Conservation (phyloP, 768 basidiomycete genomes). For the Mycena capillaripes region DNA sequence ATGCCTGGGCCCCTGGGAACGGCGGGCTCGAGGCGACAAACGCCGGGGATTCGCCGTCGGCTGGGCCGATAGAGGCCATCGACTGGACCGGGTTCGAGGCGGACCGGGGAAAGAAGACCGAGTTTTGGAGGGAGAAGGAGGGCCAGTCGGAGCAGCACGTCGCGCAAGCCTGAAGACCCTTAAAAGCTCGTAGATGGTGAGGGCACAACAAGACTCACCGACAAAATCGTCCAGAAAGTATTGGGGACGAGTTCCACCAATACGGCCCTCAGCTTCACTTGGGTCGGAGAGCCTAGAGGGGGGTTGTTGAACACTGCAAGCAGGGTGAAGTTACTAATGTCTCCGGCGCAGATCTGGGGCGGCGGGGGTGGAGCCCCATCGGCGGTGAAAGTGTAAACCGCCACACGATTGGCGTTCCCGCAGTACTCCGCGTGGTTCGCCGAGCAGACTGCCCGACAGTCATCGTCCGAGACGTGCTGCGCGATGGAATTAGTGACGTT, state of each 20-base stretch:
- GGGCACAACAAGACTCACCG: constrained; percentile 45
- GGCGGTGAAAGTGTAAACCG: constrained; percentile 51
- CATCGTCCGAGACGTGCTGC: constrained; percentile 53
- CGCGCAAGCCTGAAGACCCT: constrained; percentile 50
- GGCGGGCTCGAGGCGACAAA: constrained; percentile 61
- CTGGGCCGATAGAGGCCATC: constrained; percentile 54
- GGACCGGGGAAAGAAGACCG: constrained; percentile 56
- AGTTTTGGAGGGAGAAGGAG: constrained; percentile 52
- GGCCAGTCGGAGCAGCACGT: constrained; percentile 62
- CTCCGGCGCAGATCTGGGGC: constrained; percentile 44
- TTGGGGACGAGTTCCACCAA: constrained; percentile 56
- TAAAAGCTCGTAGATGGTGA: background rate
- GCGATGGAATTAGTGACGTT: constrained; percentile 50
- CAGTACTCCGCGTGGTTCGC: constrained; percentile 55
- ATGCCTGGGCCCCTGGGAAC: constrained; percentile 57
- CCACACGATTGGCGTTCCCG: constrained; percentile 55
- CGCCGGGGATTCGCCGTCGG: constrained; percentile 57
- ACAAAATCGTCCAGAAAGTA: constrained; percentile 56
- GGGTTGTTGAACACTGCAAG: constrained; percentile 52
- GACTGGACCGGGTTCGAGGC: constrained; percentile 52
- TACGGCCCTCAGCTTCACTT: constrained; percentile 50
- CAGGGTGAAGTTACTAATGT: constrained; percentile 54
- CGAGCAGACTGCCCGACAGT: constrained; percentile 57
- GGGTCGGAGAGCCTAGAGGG: constrained; percentile 44
- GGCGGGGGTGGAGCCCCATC: constrained; percentile 42